phyloP scores from a whole-genome alignment of 768 basidiomycete genomes.

The Termitomyces sp. region DNA sequence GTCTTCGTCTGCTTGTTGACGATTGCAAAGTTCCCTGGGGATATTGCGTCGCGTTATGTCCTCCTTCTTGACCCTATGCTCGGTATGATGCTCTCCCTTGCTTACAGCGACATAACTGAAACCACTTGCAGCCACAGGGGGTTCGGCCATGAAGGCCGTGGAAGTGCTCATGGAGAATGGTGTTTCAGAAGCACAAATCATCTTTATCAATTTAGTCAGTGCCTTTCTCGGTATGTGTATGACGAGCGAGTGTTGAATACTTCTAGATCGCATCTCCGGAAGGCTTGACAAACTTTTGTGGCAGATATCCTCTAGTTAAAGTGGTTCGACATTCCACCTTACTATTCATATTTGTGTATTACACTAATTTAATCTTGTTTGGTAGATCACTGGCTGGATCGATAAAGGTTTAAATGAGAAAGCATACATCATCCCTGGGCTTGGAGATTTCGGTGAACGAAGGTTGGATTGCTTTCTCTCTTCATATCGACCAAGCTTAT shows the following conservation, averaged over 20 bases:
- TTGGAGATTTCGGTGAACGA: constrained; percentile 97
- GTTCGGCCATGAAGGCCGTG: constrained; percentile 96
- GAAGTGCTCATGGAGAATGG: constrained; percentile 90
- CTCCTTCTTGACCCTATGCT: constrained; percentile 98
- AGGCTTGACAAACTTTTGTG: constrained; percentile 79
- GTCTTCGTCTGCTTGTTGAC: neutral
- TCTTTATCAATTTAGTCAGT: constrained; percentile 90
- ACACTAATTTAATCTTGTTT: neutral
- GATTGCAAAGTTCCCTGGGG: constrained; percentile 75
- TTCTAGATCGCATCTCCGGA: constrained; percentile 83
- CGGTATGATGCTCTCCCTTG: constrained; percentile 43
- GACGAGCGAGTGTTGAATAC: neutral
- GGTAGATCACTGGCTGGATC: constrained; percentile 92
- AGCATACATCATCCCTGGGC: constrained; percentile 86
- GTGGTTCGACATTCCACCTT: constrained; percentile 51
- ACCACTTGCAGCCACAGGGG: constrained; percentile 72
- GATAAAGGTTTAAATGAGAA: constrained; percentile 90
- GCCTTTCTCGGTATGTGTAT: neutral
- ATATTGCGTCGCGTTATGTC: constrained; percentile 88
- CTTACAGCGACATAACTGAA: neutral
- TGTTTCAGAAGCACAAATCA: constrained; percentile 91
- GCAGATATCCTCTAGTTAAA: constrained; percentile 68
- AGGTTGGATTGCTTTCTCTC: constrained; percentile 39
- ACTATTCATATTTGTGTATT: neutral
- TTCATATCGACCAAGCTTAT: neutral